Percentiles rank a stretch among this genome's conserved stretches.
These are phyloP conservation scores for Wickerhamomyces queroliae DNA, from an alignment of 805 yeast genomes.

Conservation along the genomic window DNA sequence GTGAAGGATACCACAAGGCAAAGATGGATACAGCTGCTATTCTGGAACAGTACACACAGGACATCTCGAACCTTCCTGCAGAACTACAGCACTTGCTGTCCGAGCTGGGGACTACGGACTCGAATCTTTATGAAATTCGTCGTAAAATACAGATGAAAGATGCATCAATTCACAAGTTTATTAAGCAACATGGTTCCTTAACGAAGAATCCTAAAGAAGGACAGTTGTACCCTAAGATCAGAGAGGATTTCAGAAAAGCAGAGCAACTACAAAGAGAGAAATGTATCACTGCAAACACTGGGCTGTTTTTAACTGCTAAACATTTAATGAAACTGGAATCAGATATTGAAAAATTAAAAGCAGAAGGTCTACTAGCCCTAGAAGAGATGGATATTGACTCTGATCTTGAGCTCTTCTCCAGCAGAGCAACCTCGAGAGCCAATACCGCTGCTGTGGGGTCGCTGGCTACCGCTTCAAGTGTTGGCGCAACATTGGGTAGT, in stretches of 20 bases:
- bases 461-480: constrained; percentile 1
- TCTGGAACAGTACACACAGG: constrained; percentile 65
- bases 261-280: constrained; percentile 70
- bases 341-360: constrained; percentile 69
- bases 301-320: constrained; percentile 68
- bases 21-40: constrained; percentile 87
- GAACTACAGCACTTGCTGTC: constrained; percentile 77
- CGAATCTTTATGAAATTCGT: constrained; percentile 56
- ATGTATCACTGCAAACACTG: constrained; percentile 74
- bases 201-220: constrained; percentile 79
- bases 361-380: constrained; percentile 69
- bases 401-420: constrained; percentile 29
- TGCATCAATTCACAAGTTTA: constrained; percentile 74
- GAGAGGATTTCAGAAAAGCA: constrained; percentile 58
- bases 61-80: constrained; percentile 77
- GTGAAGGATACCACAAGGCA: background rate
- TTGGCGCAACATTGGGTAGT: background rate
- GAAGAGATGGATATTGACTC: constrained; percentile 31
- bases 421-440: constrained; percentile 24
- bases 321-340: constrained; percentile 69
- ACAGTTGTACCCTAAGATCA: constrained; percentile 56
- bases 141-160: constrained; percentile 68
- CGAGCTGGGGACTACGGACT: constrained; percentile 70
- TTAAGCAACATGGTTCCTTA: constrained; percentile 76
- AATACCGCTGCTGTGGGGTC: constrained; percentile 15